Evolutionary conservation across 768 basidiomycete species (phyloP).

Genomic region (Cystoderma amianthinum): DNA sequence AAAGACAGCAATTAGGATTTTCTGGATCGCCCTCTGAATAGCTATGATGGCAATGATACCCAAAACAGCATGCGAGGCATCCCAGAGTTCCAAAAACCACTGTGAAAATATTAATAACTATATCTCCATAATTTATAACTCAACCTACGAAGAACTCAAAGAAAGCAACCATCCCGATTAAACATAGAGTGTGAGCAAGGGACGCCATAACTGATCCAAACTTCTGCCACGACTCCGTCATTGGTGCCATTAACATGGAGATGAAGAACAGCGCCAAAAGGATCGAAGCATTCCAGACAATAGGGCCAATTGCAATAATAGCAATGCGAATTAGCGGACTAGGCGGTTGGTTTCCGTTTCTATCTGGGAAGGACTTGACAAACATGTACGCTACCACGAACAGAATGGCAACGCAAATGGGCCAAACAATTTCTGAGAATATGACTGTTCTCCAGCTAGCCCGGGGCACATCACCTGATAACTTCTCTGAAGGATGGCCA

Average conservation of each 20-base stretch:
- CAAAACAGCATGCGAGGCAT: conserved; percentile 92
- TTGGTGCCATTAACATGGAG: conserved; percentile 88
- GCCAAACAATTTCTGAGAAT: conserved; percentile 77
- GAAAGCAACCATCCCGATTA: conserved; percentile 81
- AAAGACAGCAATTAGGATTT: conserved; percentile 90
- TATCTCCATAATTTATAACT: too few relatives aligned
- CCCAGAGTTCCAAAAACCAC: conserved; percentile 98
- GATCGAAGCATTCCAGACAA: conserved; percentile 92
- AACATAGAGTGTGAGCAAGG: conserved; percentile 74
- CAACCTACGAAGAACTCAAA: conserved; percentile 92
- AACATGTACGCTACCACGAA: conserved; percentile 89
- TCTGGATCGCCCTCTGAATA: conserved; percentile 89
- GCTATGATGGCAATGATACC: conserved; percentile 86
- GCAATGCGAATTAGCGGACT: conserved; percentile 86
- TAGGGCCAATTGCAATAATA: conserved; percentile 84
- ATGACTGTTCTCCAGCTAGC: conserved; percentile 83
- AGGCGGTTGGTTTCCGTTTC: conserved; percentile 56
- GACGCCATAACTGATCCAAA: conserved; percentile 94
- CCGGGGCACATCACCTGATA: conserved; percentile 90
- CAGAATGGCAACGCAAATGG: conserved; percentile 66
- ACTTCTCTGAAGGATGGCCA: conserved; percentile 95
- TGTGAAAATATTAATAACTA: too few relatives aligned
- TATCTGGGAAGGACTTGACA: conserved; percentile 82
- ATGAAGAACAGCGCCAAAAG: conserved; percentile 82
- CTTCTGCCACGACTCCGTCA: conserved; percentile 77